phyloP scores from a whole-genome alignment of 2,329 filamentous ascomycete species.

The Fusarium coffeatum region DNA sequence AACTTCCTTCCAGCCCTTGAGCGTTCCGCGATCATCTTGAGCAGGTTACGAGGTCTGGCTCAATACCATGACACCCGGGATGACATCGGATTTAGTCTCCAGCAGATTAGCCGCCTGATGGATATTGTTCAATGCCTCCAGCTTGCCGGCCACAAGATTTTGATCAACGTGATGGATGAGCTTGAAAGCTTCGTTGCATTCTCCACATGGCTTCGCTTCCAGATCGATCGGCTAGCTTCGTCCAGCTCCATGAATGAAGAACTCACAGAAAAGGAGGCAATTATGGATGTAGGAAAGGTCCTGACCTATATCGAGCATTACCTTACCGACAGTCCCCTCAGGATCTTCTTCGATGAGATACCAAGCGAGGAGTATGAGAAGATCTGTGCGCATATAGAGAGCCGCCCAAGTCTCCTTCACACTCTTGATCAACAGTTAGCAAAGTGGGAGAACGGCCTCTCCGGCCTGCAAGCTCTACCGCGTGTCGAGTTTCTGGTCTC shows the following conservation, averaged over 20 bases:
- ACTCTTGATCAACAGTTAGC: slow-evolving; percentile 62
- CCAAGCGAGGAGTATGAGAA: slow-evolving; percentile 63
- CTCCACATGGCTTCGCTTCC: slow-evolving; percentile 83
- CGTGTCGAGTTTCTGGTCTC: slow-evolving; percentile 73
- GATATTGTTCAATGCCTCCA: slow-evolving; percentile 81
- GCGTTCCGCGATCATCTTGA: slow-evolving; percentile 82
- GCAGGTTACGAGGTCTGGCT: slow-evolving; percentile 84
- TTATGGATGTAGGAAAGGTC: slow-evolving; percentile 78
- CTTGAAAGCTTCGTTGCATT: slow-evolving; percentile 81
- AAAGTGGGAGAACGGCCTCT: slow-evolving; percentile 58
- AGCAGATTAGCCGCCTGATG: slow-evolving; percentile 72
- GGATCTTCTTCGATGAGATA: slow-evolving; percentile 67
- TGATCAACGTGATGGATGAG: slow-evolving; percentile 79
- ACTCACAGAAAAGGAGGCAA: slow-evolving; percentile 79
- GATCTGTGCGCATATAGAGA: slow-evolving; percentile 58
- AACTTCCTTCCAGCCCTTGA: slow-evolving; percentile 91
- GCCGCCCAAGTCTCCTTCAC: slow-evolving; percentile 60
- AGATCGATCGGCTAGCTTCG: slow-evolving; percentile 81
- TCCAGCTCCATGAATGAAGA: slow-evolving; percentile 73
- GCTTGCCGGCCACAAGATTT: slow-evolving; percentile 77
- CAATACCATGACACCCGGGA: slow-evolving; percentile 77
- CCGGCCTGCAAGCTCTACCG: slow-evolving; percentile 64
- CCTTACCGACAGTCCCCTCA: slow-evolving; percentile 73
- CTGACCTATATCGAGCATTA: slow-evolving; percentile 81
- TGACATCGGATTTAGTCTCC: slow-evolving; percentile 73